These are phyloP conservation scores for Lyophyllum decastes DNA, from an alignment of 768 basidiomycete genomes.

Conservation along the genomic window DNA sequence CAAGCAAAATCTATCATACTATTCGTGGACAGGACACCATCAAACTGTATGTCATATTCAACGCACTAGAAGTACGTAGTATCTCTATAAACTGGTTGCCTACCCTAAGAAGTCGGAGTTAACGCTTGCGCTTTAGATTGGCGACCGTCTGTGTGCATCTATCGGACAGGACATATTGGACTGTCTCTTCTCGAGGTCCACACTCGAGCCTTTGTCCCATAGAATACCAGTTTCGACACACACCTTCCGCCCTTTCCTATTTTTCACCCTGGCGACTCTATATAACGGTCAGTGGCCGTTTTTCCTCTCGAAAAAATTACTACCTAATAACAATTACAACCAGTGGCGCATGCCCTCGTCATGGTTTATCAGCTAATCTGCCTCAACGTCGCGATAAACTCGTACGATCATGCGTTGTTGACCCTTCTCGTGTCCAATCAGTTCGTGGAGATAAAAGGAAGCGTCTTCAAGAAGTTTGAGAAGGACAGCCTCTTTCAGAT, in stretches of 20 bases:
- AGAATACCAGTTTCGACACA: constrained; percentile 59
- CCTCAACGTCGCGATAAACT: constrained; percentile 96
- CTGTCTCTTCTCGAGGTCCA: constrained; percentile 92
- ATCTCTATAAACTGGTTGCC: constrained; percentile 2
- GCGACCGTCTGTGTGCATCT: constrained; percentile 89
- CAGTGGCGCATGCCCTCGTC: constrained; percentile 89
- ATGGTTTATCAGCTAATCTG: constrained; percentile 95
- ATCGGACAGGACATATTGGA: constrained; percentile 98
- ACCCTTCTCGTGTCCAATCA: constrained; percentile 96
- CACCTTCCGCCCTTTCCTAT: constrained; percentile 79
- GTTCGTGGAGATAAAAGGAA: constrained; percentile 99
- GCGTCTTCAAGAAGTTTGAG: constrained; percentile 99
- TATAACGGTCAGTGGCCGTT: constrained; percentile 71
- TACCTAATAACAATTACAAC: not conserved
- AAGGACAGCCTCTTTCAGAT: constrained; percentile 99
- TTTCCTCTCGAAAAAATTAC: not conserved
- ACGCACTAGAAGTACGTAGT: constrained; percentile 87
- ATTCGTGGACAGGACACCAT: constrained; percentile 98
- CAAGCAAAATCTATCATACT: constrained; percentile 96
- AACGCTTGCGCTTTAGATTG: constrained; percentile 63
- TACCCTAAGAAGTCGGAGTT: constrained; percentile 1
- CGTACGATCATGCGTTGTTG: constrained; percentile 93
- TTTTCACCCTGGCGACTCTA: constrained; percentile 76
- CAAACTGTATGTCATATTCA: constrained; percentile 98
- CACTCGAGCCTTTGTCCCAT: constrained; percentile 72